phyloP scores from a whole-genome alignment of 345 rosid species.

The Pistacia atlantica region DNA sequence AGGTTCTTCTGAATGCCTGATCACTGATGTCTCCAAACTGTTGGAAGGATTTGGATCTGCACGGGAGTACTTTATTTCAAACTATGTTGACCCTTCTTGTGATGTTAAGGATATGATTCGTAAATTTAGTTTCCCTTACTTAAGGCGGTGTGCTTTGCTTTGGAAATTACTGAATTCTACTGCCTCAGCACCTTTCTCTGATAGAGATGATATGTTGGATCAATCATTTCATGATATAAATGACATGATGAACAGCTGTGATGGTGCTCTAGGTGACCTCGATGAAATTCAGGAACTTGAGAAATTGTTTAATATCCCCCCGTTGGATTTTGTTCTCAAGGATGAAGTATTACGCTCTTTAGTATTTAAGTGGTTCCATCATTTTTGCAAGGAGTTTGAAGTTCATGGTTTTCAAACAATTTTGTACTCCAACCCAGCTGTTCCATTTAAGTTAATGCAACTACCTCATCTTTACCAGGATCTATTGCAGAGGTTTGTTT shows the following conservation, averaged over 20 bases:
- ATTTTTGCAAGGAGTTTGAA: constrained; percentile 53
- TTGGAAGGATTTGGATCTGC: constrained; percentile 52
- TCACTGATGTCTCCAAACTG: constrained; percentile 54
- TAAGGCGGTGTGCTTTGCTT: constrained; percentile 92
- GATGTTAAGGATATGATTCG: constrained; percentile 56
- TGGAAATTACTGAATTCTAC: constrained; percentile 75
- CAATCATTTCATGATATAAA: constrained; percentile 31
- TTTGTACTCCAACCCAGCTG: constrained; percentile 58
- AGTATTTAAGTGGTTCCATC: constrained; percentile 65
- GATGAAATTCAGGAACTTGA: constrained; percentile 65
- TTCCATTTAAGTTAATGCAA: constrained; percentile 81
- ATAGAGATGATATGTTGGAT: constrained; percentile 37
- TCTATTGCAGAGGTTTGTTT: constrained; percentile 72
- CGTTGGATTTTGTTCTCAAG: constrained; percentile 52
- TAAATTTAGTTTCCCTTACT: constrained; percentile 69
- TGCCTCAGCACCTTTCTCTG: constrained; percentile 50
- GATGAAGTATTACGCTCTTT: constrained; percentile 51
- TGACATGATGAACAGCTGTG: constrained; percentile 40
- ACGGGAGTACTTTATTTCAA: constrained; percentile 51
- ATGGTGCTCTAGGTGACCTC: constrained; percentile 46
- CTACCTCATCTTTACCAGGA: constrained; percentile 87
- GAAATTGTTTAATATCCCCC: constrained; percentile 76
- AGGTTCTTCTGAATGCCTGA: constrained; percentile 42
- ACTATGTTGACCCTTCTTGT: constrained; percentile 46
- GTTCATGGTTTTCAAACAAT: constrained; percentile 29